Conservation (phyloP, 331 rosid species). For the Telfairia occidentalis region DNA sequence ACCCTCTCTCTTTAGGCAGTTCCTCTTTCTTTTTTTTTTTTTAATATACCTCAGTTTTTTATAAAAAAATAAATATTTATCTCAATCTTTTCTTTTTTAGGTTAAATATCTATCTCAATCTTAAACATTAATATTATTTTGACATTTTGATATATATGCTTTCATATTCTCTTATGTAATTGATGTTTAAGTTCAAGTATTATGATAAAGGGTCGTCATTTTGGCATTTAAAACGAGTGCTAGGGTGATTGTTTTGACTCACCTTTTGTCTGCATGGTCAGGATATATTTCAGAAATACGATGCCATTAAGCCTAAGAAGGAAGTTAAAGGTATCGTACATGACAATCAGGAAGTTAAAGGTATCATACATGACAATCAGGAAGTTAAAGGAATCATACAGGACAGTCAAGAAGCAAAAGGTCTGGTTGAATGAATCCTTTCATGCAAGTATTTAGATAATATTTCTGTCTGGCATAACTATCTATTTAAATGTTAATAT, state of each 20-base stretch:
- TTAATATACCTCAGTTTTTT: no score
- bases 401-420: slow-evolving; percentile 30
- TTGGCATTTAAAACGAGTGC: slow-evolving; percentile 9
- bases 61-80: no score
- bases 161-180: neutral
- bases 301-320: slow-evolving; percentile 31
- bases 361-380: slow-evolving; percentile 18
- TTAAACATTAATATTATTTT: neutral
- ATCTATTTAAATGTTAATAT: neutral
- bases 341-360: slow-evolving; percentile 21
- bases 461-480: slow-evolving; percentile 10
- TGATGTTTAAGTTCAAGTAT: slow-evolving; percentile 3
- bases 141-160: neutral
- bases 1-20: no score
- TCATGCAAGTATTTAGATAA: neutral
- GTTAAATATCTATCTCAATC: neutral
- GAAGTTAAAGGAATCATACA: slow-evolving; percentile 17
- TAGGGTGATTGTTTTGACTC: slow-evolving; percentile 14
- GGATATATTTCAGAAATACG: slow-evolving; percentile 47
- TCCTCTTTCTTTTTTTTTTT: no score
- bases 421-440: slow-evolving; percentile 17
- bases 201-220: neutral
- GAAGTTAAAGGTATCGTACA: slow-evolving; percentile 19
- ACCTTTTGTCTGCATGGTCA: slow-evolving; percentile 26
- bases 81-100: no score